These are phyloP conservation scores for Argentina anserina DNA, from an alignment of 306 rosid species.

Conservation along the genomic window DNA sequence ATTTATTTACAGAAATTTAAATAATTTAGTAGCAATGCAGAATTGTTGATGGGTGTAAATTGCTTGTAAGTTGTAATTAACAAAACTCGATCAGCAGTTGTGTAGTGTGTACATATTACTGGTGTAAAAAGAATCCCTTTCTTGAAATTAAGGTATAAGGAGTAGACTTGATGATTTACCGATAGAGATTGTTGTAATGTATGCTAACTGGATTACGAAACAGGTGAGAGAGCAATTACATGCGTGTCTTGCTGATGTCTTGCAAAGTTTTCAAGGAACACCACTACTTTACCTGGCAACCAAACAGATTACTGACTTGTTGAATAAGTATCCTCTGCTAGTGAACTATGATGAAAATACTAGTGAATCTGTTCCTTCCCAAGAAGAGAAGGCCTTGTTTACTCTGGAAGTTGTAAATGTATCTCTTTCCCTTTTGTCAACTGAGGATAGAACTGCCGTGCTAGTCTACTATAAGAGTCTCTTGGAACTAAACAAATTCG, in stretches of 20 bases:
- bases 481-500: slow-evolving; percentile 59
- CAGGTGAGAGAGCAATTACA: not conserved
- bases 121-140: not conserved
- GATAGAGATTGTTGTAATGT: not conserved
- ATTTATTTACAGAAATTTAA: too few species aligned
- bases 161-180: too few species aligned
- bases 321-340: not conserved
- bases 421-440: not conserved
- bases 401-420: not conserved
- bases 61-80: too few species aligned
- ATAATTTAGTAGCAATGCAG: too few species aligned
- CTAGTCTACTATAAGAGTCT: slow-evolving; percentile 48
- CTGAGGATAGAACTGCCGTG: not conserved
- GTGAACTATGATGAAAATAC: not conserved
- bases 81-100: too few species aligned
- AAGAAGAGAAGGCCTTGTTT: not conserved
- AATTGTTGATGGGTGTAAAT: too few species aligned
- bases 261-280: not conserved
- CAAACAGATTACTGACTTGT: not conserved
- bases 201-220: not conserved
- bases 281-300: not conserved
- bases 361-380: not conserved
- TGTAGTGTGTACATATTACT: too few species aligned
- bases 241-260: not conserved
- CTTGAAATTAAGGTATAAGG: not conserved